These are phyloP conservation scores for Cucumis melo DNA, from an alignment of 306 rosid genomes.

Conservation along the genomic window DNA sequence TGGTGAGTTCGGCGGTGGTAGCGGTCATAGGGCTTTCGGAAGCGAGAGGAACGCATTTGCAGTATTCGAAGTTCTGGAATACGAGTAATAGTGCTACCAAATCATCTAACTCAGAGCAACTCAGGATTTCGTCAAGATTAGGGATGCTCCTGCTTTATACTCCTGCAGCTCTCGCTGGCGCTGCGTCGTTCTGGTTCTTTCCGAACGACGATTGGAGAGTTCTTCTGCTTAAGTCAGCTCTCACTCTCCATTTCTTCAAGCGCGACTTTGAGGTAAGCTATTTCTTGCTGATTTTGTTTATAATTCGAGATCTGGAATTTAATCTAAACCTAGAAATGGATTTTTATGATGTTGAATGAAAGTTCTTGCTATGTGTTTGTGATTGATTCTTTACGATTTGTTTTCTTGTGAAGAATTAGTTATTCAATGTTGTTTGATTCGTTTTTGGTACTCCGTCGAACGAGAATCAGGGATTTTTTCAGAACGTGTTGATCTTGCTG, in stretches of 20 bases:
- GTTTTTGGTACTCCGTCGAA: neutral
- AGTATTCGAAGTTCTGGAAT: constrained; percentile 59
- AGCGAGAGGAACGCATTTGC: constrained; percentile 41
- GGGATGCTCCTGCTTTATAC: constrained; percentile 56
- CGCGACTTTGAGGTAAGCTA: constrained; percentile 50
- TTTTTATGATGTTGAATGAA: neutral
- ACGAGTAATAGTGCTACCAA: neutral
- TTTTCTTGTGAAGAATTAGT: neutral
- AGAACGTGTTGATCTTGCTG: neutral
- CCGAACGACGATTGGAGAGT: constrained; percentile 24
- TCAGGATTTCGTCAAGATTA: constrained; percentile 23
- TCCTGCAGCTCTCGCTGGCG: constrained; percentile 50
- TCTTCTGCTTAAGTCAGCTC: constrained; percentile 31
- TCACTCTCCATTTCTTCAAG: constrained; percentile 65
- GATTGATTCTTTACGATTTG: neutral
- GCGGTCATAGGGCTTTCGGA: constrained; percentile 30
- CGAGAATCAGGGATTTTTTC: neutral
- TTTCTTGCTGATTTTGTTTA: neutral
- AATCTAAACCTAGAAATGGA: neutral
- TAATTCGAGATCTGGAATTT: no score
- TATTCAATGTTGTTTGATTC: neutral
- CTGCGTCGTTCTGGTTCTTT: constrained; percentile 27
- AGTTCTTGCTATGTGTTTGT: neutral
- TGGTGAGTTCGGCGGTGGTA: constrained; percentile 13
- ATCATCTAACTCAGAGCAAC: neutral